Evolutionary conservation across 2,329 filamentous ascomycete genomes (phyloP).

Genomic region (Beauveria australis): DNA sequence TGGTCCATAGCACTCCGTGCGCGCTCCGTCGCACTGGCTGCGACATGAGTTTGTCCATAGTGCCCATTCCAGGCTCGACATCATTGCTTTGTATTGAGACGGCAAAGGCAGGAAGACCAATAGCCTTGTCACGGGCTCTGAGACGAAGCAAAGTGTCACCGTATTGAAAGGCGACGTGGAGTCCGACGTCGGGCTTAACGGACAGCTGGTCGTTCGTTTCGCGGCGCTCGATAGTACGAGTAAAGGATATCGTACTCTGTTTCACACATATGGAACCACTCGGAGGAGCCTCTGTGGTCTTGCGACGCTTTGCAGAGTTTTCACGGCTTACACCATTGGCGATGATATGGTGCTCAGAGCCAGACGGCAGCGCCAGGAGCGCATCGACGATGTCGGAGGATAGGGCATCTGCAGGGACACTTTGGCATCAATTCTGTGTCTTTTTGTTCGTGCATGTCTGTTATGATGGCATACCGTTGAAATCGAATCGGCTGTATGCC

Average conservation of each 20-base stretch:
- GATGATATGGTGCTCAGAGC: slow-evolving; percentile 8
- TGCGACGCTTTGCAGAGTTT: slow-evolving; percentile 24
- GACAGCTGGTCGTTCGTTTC: slow-evolving; percentile 8
- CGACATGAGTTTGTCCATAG: slow-evolving; percentile 12
- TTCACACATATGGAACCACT: slow-evolving; percentile 19
- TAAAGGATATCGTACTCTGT: slow-evolving; percentile 19
- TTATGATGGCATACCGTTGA: neutral
- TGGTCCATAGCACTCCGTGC: slow-evolving; percentile 29
- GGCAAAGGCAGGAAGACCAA: neutral
- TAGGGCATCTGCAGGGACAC: slow-evolving; percentile 15
- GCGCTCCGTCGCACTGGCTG: neutral
- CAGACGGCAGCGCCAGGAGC: slow-evolving; percentile 17
- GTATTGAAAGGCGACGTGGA: slow-evolving; percentile 5
- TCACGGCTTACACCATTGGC: neutral
- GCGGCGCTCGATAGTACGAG: slow-evolving; percentile 17
- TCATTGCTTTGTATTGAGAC: neutral
- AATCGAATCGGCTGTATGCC: neutral
- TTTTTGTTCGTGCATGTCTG: neutral
- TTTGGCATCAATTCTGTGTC: neutral
- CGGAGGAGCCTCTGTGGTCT: slow-evolving; percentile 13
- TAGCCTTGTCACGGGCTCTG: neutral
- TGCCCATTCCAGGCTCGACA: slow-evolving; percentile 4
- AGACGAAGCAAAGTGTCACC: neutral
- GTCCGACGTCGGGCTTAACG: slow-evolving; percentile 16
- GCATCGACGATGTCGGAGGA: slow-evolving; percentile 17